Evolutionary conservation across 257 asterid species (phyloP).

Genomic region (Plantago major): DNA sequence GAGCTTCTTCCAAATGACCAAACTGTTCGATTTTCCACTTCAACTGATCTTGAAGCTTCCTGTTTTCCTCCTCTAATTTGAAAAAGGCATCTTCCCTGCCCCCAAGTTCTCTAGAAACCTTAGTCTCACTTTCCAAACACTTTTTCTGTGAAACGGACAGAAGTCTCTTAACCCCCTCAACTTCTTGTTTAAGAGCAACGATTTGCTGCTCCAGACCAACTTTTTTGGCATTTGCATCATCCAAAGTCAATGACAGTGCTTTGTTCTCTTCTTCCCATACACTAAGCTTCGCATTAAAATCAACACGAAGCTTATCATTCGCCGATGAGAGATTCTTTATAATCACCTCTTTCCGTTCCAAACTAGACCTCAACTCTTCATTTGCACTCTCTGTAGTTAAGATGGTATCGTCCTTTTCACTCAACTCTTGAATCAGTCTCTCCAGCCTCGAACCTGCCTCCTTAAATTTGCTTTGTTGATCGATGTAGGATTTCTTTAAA

Average conservation of each 20-base stretch:
- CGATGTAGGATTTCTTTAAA: constrained; percentile 58
- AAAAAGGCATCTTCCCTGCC: constrained; percentile 46
- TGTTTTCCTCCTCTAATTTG: constrained; percentile 54
- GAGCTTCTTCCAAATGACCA: constrained; percentile 72
- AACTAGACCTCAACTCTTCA: constrained; percentile 43
- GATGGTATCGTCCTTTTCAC: constrained; percentile 46
- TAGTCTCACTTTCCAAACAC: constrained; percentile 8
- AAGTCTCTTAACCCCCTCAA: constrained; percentile 48
- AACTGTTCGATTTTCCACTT: constrained; percentile 93
- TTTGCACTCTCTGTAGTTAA: constrained; percentile 26
- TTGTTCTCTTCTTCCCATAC: constrained; percentile 55
- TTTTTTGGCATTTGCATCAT: constrained; percentile 53
- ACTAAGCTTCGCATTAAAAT: constrained; percentile 42
- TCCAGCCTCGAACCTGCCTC: constrained; percentile 54
- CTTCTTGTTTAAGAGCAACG: constrained; percentile 42
- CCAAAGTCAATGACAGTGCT: constrained; percentile 55
- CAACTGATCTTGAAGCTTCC: constrained; percentile 56
- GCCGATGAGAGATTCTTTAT: constrained; percentile 49
- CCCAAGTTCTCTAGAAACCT: constrained; percentile 22
- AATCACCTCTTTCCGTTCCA: constrained; percentile 54
- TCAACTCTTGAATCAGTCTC: constrained; percentile 44
- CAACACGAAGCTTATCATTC: constrained; percentile 57
- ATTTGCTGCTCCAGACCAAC: constrained; percentile 50
- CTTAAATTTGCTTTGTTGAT: constrained; percentile 50
- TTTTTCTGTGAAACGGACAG: constrained; percentile 33